Conservation (phyloP, 192 early-diverging fungal genomes). For the Phlyctochytrium arcticum region DNA sequence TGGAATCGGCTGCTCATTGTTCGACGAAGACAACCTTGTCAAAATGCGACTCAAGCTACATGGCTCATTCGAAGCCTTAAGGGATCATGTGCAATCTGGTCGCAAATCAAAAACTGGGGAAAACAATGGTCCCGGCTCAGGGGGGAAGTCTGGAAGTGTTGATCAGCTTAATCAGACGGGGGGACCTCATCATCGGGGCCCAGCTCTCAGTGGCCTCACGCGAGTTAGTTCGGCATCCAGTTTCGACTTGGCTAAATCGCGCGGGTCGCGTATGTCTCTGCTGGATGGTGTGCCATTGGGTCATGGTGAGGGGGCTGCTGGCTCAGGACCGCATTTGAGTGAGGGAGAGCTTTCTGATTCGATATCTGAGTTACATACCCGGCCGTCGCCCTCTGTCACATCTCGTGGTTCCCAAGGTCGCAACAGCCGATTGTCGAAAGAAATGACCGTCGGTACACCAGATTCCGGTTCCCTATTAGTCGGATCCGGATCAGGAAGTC, state of each 20-base stretch:
- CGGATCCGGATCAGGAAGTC: not conserved
- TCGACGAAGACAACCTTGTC: too few relatives aligned
- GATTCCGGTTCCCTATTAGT: too few relatives aligned
- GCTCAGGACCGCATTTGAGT: too few relatives aligned
- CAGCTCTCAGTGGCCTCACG: not conserved
- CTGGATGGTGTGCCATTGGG: not conserved
- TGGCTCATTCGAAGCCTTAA: constrained; percentile 13
- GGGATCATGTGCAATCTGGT: not conserved
- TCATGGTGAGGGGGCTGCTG: too few relatives aligned
- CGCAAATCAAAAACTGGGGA: not conserved
- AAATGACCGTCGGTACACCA: not conserved
- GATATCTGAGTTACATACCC: not conserved
- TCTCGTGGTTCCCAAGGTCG: not conserved
- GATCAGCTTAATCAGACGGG: not conserved
- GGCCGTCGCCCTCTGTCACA: not conserved
- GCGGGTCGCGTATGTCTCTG: not conserved
- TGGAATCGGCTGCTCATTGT: too few relatives aligned
- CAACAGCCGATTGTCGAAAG: not conserved
- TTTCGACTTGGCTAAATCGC: not conserved
- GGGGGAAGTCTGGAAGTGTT: not conserved
- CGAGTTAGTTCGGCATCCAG: not conserved
- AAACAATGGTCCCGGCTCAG: not conserved
- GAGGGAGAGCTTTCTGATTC: not conserved
- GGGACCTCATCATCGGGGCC: not conserved
- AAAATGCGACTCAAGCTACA: constrained; percentile 13